phyloP scores from a whole-genome alignment of 1,139 yeast species.

The Yamadazyma taylorii region DNA sequence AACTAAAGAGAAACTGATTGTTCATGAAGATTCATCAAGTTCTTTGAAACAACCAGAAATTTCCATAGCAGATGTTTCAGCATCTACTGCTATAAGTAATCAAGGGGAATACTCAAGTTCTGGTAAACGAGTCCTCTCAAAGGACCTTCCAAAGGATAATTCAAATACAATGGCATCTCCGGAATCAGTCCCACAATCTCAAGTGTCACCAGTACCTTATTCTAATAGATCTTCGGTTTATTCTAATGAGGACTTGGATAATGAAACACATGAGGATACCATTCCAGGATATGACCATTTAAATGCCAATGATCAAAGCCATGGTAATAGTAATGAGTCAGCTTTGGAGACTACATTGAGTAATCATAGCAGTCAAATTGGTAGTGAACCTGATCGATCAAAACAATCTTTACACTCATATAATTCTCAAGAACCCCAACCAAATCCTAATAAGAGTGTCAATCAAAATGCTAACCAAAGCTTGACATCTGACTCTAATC shows the following conservation, averaged over 20 bases:
- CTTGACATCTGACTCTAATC: neutral
- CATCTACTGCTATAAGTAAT: neutral
- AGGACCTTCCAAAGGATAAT: neutral
- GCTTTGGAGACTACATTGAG: neutral
- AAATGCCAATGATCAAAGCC: slow-evolving; percentile 1
- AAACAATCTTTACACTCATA: neutral
- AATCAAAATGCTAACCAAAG: neutral
- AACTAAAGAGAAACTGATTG: neutral
- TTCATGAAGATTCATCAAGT: neutral
- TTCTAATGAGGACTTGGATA: slow-evolving; percentile 15
- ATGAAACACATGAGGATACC: neutral
- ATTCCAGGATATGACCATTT: slow-evolving; percentile 3
- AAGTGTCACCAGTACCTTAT: slow-evolving; percentile 1
- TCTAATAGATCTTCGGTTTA: slow-evolving; percentile 22
- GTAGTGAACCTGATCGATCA: neutral
- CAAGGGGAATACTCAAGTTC: neutral
- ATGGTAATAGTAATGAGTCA: neutral
- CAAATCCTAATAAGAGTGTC: neutral
- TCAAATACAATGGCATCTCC: neutral
- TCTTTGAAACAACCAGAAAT: slow-evolving; percentile 1
- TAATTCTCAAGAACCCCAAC: slow-evolving; percentile 1
- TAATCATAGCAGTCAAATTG: neutral
- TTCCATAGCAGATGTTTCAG: neutral
- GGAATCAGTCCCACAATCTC: neutral
- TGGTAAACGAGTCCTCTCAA: neutral